Percentiles rank a stretch among this genome's conserved stretches.
phyloP scores from a whole-genome alignment of 2,329 filamentous ascomycete species.

The Pestalotiopsis sp. region DNA sequence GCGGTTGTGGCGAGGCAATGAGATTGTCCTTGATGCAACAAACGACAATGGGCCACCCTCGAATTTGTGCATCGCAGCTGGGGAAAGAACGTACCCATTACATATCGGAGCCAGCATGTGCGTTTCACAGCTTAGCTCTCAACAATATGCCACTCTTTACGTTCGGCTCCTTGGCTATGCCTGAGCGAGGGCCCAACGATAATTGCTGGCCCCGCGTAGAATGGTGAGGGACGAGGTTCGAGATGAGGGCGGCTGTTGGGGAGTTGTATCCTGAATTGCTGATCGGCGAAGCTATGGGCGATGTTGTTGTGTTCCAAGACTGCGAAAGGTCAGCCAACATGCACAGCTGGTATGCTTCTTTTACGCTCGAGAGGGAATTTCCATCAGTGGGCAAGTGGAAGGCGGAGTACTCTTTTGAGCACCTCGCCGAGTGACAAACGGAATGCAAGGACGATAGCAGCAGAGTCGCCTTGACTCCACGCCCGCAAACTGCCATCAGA shows the following conservation, averaged over 20 bases:
- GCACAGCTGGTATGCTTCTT: not conserved
- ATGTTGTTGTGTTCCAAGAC: not conserved
- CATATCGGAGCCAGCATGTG: slow-evolving; percentile 16
- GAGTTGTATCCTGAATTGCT: not conserved
- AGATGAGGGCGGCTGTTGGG: not conserved
- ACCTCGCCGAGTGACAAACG: not conserved
- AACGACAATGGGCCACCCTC: not conserved
- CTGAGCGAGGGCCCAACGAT: not conserved
- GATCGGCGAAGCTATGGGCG: not conserved
- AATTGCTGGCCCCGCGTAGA: slow-evolving; percentile 1
- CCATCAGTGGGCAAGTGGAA: not conserved
- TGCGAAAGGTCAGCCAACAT: not conserved
- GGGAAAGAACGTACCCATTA: slow-evolving; percentile 19
- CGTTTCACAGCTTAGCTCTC: not conserved
- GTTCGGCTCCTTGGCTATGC: not conserved
- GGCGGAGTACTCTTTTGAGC: not conserved
- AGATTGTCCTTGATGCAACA: not conserved
- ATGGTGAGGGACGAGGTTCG: slow-evolving; percentile 8
- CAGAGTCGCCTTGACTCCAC: not conserved
- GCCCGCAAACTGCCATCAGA: not conserved
- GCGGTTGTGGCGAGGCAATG: not conserved
- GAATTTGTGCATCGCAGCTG: not conserved
- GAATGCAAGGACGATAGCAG: not conserved
- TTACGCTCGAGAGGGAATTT: not conserved
- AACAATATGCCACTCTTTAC: not conserved